Percentiles rank a stretch among this genome's conserved stretches.
Conservation (phyloP, 441 rosid species). For the Macaranga tanarius region DNA sequence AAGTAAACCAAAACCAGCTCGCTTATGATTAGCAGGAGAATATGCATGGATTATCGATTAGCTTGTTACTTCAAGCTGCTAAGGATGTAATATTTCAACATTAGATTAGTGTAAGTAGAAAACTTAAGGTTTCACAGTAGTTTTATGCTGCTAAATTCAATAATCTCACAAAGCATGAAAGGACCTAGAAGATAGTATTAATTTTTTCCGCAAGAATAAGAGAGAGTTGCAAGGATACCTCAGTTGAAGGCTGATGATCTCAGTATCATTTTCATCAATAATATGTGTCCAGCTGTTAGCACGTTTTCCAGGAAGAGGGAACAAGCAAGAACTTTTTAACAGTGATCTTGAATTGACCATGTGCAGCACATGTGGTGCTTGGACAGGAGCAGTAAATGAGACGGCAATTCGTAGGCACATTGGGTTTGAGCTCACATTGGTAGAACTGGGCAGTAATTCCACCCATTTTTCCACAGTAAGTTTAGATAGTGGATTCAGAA, state of each 20-base stretch:
- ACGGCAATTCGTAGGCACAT: constrained; percentile 57
- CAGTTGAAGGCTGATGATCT: constrained; percentile 66
- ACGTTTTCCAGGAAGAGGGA: constrained; percentile 43
- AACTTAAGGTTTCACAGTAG: neutral
- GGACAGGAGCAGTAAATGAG: constrained; percentile 61
- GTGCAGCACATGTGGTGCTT: constrained; percentile 47
- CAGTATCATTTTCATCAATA: constrained; percentile 49
- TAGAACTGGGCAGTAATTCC: constrained; percentile 51
- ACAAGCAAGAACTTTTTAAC: constrained; percentile 46
- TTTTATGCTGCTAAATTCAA: neutral
- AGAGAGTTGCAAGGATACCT: constrained; percentile 48
- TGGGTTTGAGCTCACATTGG: constrained; percentile 41
- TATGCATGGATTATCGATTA: neutral
- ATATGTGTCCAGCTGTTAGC: constrained; percentile 44
- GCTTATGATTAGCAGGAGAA: neutral
- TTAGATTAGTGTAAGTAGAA: neutral
- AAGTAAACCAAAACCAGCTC: neutral
- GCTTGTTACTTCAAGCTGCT: constrained; percentile 1
- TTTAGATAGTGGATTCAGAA: constrained; percentile 53
- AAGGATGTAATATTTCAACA: neutral
- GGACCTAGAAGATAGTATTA: neutral
- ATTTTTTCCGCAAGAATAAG: constrained; percentile 15
- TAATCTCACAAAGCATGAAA: constrained; percentile 5
- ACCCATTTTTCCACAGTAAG: constrained; percentile 76
- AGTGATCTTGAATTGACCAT: constrained; percentile 46